phyloP scores from a whole-genome alignment of 768 basidiomycete genomes.

The Kwoniella newhampshirensis region DNA sequence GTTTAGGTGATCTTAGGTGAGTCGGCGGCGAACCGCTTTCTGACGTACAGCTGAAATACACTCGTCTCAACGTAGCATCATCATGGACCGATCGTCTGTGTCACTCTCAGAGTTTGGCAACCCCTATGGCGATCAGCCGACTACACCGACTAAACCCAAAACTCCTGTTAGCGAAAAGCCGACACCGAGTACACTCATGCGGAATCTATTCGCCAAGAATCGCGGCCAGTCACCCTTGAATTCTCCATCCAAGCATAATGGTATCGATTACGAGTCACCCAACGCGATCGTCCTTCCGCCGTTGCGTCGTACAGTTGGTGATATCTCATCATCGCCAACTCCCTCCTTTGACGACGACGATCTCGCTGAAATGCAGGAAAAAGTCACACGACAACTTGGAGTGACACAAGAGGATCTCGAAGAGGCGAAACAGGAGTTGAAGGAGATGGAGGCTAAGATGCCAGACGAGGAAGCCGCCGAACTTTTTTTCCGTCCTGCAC shows the following conservation, averaged over 20 bases:
- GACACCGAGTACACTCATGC: constrained; percentile 40
- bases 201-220: constrained; percentile 41
- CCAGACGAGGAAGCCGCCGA: constrained; percentile 16
- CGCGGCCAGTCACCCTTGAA: constrained; percentile 30
- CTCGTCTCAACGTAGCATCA: constrained; percentile 23
- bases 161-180: constrained; percentile 35
- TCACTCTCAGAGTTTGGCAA: constrained; percentile 28
- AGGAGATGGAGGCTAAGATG: constrained; percentile 17
- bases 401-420: constrained; percentile 20
- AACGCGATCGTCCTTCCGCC: constrained; percentile 37
- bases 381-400: constrained; percentile 10
- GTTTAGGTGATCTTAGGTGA: constrained; percentile 42
- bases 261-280: constrained; percentile 10
- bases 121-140: constrained; percentile 26
- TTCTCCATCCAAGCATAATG: constrained; percentile 24
- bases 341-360: constrained; percentile 4
- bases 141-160: constrained; percentile 33
- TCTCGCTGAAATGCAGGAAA: constrained; percentile 8
- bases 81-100: constrained; percentile 43
- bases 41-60: background rate
- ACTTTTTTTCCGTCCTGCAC: constrained; percentile 15
- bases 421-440: constrained; percentile 24
- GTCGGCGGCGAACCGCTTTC: constrained; percentile 7
- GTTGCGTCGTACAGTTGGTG: constrained; percentile 19
- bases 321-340: constrained; percentile 32